A percentile compares a stretch with the other conserved stretches of the same genome.
These are phyloP conservation scores for Sclerotinia sclerotiorum DNA, from an alignment of 2,329 filamentous ascomycete species.

Conservation along the genomic window DNA sequence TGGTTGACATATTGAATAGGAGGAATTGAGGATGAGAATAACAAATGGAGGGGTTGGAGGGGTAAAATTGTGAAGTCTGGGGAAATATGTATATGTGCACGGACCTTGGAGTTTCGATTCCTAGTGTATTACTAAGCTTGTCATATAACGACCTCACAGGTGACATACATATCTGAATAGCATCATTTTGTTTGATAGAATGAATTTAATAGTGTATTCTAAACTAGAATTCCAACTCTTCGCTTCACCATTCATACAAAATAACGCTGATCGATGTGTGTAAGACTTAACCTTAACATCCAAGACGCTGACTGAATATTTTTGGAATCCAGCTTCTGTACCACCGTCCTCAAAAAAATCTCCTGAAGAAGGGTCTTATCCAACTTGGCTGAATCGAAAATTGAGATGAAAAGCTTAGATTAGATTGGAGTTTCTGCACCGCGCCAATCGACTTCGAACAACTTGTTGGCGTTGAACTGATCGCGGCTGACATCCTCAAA, in stretches of 20 bases:
- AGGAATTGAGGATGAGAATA: background rate
- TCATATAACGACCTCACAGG: background rate
- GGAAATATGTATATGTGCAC: slow-evolving; percentile 6
- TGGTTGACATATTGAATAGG: slow-evolving; percentile 3
- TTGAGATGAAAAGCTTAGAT: too few species aligned
- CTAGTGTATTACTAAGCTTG: slow-evolving; percentile 9
- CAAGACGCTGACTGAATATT: too few species aligned
- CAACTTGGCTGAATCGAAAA: too few species aligned
- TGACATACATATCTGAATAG: background rate
- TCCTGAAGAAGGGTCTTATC: too few species aligned
- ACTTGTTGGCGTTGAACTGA: too few species aligned
- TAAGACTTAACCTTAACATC: too few species aligned
- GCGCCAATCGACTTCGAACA: background rate
- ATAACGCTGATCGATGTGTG: too few species aligned
- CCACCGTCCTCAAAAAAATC: too few species aligned
- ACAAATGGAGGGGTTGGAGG: slow-evolving; percentile 15
- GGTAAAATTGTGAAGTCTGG: slow-evolving; percentile 19
- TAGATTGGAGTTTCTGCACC: background rate
- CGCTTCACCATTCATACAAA: too few species aligned
- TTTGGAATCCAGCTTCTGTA: too few species aligned
- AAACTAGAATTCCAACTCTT: background rate
- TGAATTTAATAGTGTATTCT: background rate
- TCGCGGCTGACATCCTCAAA: too few species aligned
- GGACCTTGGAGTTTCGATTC: background rate
- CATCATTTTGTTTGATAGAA: too few species aligned